A percentile compares a stretch with the other conserved stretches of the same genome.
These are phyloP conservation scores for Thecaphora thlaspeos DNA, from an alignment of 1,284 basidiomycete genomes.

Conservation along the genomic window DNA sequence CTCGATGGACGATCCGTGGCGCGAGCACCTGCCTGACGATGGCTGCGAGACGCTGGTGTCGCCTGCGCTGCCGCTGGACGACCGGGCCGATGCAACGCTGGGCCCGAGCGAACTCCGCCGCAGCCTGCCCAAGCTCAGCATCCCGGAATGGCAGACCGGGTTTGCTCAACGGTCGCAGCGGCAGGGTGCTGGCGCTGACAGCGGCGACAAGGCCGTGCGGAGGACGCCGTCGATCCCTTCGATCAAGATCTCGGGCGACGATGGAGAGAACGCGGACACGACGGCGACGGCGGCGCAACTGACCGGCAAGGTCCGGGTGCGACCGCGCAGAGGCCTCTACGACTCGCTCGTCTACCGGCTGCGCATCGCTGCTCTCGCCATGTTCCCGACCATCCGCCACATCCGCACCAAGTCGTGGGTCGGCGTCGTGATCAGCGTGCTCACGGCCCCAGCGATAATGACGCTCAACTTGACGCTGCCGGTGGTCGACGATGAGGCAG, in stretches of 20 bases:
- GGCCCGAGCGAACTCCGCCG: background rate
- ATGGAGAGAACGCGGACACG: background rate
- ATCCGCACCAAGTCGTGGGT: conserved; percentile 72
- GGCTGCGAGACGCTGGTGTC: conserved; percentile 34
- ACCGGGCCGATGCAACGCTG: background rate
- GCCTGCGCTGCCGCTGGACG: conserved; percentile 22
- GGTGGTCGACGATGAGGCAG: conserved; percentile 67
- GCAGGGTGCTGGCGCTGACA: background rate
- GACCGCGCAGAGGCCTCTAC: conserved; percentile 13
- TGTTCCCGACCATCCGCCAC: conserved; percentile 83
- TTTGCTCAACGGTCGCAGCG: conserved; percentile 13
- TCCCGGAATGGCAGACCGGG: conserved; percentile 24
- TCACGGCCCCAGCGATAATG: conserved; percentile 83
- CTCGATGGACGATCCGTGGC: conserved; percentile 31
- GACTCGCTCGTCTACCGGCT: conserved; percentile 20
- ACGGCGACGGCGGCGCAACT: conserved; percentile 7
- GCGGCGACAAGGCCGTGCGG: conserved; percentile 1
- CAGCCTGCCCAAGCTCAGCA: conserved; percentile 22
- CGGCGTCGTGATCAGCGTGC: conserved; percentile 72
- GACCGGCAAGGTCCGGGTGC: conserved; percentile 11
- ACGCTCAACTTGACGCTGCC: conserved; percentile 84
- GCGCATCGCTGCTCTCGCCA: conserved; percentile 50
- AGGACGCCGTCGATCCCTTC: conserved; percentile 23
- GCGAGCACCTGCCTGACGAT: conserved; percentile 34
- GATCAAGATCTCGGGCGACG: conserved; percentile 26